Conservation (phyloP, 2,329 filamentous ascomycete species). For the Penicillium sp. region DNA sequence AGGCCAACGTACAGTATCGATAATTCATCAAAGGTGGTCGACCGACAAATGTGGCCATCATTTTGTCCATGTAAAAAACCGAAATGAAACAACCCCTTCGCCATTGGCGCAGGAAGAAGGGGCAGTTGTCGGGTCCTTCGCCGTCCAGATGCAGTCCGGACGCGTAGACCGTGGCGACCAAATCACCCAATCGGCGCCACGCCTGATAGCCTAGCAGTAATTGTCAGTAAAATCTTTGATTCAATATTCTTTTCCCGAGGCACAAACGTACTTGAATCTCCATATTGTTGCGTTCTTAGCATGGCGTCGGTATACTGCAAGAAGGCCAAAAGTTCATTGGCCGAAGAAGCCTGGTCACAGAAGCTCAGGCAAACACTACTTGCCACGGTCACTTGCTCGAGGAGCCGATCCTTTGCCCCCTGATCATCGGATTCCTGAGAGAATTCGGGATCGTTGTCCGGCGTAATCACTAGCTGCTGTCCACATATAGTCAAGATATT, state of each 20-base stretch:
- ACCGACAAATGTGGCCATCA: constrained; percentile 49
- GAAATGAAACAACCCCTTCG: constrained; percentile 41
- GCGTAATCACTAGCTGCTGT: constrained; percentile 31
- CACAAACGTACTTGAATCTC: constrained; percentile 33
- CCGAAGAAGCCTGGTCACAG: constrained; percentile 32
- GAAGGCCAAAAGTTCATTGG: constrained; percentile 34
- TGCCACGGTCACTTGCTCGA: constrained; percentile 31
- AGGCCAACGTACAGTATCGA: constrained; percentile 40
- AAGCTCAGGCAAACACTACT: constrained; percentile 33
- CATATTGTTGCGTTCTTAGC: constrained; percentile 33
- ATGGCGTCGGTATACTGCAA: constrained; percentile 33
- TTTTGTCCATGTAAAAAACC: constrained; percentile 47
- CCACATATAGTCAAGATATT: constrained; percentile 39
- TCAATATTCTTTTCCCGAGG: constrained; percentile 5
- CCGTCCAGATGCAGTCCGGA: constrained; percentile 47
- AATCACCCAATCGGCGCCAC: constrained; percentile 47
- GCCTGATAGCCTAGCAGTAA: constrained; percentile 41
- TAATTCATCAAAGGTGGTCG: constrained; percentile 47
- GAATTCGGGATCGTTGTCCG: constrained; percentile 31
- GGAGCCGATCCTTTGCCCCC: constrained; percentile 27
- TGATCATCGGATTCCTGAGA: constrained; percentile 16
- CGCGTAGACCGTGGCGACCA: constrained; percentile 46
- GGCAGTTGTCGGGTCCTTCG: constrained; percentile 26
- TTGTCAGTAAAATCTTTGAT: constrained; percentile 1
- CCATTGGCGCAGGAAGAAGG: constrained; percentile 42